Evolutionary conservation across 2,329 filamentous ascomycete genomes (phyloP).

Genomic region (Colletotrichum tanaceti): DNA sequence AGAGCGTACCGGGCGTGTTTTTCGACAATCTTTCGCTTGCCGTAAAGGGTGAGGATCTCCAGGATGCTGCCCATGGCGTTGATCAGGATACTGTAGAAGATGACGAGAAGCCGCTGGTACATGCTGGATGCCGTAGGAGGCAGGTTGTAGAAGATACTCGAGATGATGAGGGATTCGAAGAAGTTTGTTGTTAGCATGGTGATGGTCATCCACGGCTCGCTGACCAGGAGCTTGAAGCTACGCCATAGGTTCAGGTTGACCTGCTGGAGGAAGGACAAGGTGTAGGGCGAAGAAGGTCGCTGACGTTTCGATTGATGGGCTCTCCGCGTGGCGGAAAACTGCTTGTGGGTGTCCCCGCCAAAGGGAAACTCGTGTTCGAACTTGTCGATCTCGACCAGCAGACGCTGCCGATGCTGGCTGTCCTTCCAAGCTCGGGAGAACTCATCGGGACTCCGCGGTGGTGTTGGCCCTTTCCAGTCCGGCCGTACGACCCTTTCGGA

Average conservation of each 20-base stretch:
- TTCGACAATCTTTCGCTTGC: conserved; percentile 45
- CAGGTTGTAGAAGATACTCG: conserved; percentile 62
- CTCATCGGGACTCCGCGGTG: conserved; percentile 31
- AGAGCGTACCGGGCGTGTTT: conserved; percentile 47
- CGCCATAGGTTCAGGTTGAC: conserved; percentile 56
- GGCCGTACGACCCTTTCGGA: conserved; percentile 43
- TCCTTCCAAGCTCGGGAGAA: conserved; percentile 31
- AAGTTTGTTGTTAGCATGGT: conserved; percentile 57
- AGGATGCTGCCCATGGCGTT: conserved; percentile 59
- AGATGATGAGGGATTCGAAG: conserved; percentile 63
- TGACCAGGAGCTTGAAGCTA: conserved; percentile 53
- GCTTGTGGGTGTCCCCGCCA: conserved; percentile 14
- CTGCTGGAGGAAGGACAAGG: conserved; percentile 60
- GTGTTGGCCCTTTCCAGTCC: conserved; percentile 13
- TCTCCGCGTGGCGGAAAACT: conserved; percentile 20
- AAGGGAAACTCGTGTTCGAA: conserved; percentile 30
- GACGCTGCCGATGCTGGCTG: conserved; percentile 1
- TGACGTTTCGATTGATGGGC: conserved; percentile 19
- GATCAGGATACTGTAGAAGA: conserved; percentile 66
- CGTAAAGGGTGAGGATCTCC: conserved; percentile 46
- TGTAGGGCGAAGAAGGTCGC: conserved; percentile 60
- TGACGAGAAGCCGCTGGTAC: conserved; percentile 57
- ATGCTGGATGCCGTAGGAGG: conserved; percentile 57
- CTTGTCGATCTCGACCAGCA: conserved; percentile 20
- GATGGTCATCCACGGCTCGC: conserved; percentile 54